phyloP scores from a whole-genome alignment of 495 filamentous ascomycete genomes.

The Xylaria scruposa region DNA sequence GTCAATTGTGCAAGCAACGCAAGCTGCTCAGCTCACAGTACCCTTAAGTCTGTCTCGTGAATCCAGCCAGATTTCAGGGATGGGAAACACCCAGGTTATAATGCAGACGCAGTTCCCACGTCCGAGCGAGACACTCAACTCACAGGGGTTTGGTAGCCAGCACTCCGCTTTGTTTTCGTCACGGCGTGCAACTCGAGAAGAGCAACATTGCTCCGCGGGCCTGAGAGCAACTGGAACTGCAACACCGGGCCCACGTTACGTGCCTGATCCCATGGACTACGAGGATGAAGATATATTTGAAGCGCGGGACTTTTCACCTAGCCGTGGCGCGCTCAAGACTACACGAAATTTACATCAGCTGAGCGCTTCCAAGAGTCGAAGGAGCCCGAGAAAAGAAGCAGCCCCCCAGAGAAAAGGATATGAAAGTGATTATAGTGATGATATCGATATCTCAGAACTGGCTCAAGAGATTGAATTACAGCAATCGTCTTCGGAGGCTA shows the following conservation, averaged over 20 bases:
- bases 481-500: slow-evolving; percentile 40
- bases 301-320: slow-evolving; percentile 27
- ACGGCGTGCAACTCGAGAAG: slow-evolving; percentile 10
- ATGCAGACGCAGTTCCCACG: slow-evolving; percentile 52
- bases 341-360: slow-evolving; percentile 44
- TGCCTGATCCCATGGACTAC: slow-evolving; percentile 31
- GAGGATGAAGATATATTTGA: slow-evolving; percentile 51
- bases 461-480: slow-evolving; percentile 63
- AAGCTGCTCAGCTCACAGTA: slow-evolving; percentile 25
- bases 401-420: slow-evolving; percentile 53
- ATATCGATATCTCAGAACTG: slow-evolving; percentile 72
- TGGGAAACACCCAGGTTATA: slow-evolving; percentile 53
- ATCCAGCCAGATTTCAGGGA: slow-evolving; percentile 40
- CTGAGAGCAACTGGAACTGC: background rate
- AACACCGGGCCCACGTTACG: slow-evolving; percentile 3
- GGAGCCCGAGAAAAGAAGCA: slow-evolving; percentile 30
- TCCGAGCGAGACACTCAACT: slow-evolving; percentile 12
- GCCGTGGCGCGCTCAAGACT: slow-evolving; percentile 25
- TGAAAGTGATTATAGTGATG: slow-evolving; percentile 69
- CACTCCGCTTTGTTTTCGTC: background rate
- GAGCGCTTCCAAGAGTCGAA: slow-evolving; percentile 26
- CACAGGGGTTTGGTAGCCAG: background rate
- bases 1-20: slow-evolving; percentile 38
- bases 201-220: background rate
- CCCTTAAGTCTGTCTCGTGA: slow-evolving; percentile 35